Evolutionary conservation across 2,329 filamentous ascomycete genomes (phyloP).

Genomic region (Coniella lustricola): DNA sequence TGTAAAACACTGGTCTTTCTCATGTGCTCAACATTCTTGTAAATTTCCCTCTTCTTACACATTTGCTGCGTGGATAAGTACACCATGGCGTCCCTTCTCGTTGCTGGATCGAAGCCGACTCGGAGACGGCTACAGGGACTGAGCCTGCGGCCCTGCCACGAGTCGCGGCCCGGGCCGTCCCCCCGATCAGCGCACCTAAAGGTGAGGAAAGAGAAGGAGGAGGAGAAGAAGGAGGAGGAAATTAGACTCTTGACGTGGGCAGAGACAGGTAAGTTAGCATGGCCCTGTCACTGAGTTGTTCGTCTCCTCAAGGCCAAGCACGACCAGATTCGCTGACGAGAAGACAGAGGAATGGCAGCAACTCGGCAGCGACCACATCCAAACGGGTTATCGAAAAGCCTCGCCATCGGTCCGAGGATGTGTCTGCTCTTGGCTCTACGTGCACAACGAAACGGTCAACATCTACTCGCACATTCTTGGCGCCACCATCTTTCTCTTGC

Average conservation of each 20-base stretch:
- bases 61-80: neutral
- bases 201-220: neutral
- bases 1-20: too few species aligned
- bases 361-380: slow-evolving; percentile 30
- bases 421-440: slow-evolving; percentile 21
- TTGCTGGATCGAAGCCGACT: neutral
- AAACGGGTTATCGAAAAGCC: slow-evolving; percentile 26
- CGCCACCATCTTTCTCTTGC: slow-evolving; percentile 30
- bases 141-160: neutral
- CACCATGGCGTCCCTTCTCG: neutral
- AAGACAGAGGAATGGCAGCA: slow-evolving; percentile 13
- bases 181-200: neutral
- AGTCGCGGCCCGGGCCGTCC: neutral
- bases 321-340: neutral
- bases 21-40: too few species aligned
- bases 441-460: slow-evolving; percentile 32
- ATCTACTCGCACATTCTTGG: slow-evolving; percentile 40
- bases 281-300: neutral
- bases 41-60: neutral
- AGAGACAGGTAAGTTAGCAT: neutral
- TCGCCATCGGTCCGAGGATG: slow-evolving; percentile 21
- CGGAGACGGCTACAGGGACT: neutral
- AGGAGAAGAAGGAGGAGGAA: neutral
- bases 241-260: neutral
- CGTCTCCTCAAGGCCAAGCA: too few species aligned